These are phyloP conservation scores for Crepidotus variabilis DNA, from an alignment of 768 basidiomycete genomes.

Conservation along the genomic window DNA sequence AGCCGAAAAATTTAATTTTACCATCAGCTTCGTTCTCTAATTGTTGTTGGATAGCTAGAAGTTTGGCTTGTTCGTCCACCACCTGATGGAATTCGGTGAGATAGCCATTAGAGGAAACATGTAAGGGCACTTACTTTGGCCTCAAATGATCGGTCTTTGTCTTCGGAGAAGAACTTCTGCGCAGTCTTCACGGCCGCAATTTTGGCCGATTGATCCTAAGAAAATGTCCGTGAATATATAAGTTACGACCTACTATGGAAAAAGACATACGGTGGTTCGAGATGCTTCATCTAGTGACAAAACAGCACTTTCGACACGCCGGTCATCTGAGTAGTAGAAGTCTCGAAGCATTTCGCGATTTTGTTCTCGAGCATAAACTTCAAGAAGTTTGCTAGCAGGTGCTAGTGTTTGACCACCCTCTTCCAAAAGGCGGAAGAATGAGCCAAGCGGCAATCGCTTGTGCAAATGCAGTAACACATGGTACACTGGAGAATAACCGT, in stretches of 20 bases:
- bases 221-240: not conserved
- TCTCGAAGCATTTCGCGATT: conserved; percentile 90
- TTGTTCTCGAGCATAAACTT: conserved; percentile 89
- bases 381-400: conserved; percentile 74
- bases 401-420: conserved; percentile 76
- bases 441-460: conserved; percentile 77
- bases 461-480: conserved; percentile 88
- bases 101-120: not conserved
- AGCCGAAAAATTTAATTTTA: conserved; percentile 75
- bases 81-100: conserved; percentile 47
- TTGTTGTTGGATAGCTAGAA: conserved; percentile 81
- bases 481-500: conserved; percentile 64
- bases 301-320: conserved; percentile 90
- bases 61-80: conserved; percentile 79
- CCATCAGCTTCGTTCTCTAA: conserved; percentile 83
- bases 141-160: conserved; percentile 89
- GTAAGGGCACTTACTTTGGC: conserved; percentile 57
- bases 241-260: not conserved
- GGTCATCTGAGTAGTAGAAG: conserved; percentile 97
- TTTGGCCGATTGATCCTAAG: conserved; percentile 69
- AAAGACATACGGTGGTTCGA: conserved; percentile 47
- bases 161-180: conserved; percentile 92
- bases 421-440: conserved; percentile 93
- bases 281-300: conserved; percentile 82
- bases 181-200: conserved; percentile 74